Conservation (phyloP, 495 filamentous ascomycete species). For the Delitschia confertaspora region DNA sequence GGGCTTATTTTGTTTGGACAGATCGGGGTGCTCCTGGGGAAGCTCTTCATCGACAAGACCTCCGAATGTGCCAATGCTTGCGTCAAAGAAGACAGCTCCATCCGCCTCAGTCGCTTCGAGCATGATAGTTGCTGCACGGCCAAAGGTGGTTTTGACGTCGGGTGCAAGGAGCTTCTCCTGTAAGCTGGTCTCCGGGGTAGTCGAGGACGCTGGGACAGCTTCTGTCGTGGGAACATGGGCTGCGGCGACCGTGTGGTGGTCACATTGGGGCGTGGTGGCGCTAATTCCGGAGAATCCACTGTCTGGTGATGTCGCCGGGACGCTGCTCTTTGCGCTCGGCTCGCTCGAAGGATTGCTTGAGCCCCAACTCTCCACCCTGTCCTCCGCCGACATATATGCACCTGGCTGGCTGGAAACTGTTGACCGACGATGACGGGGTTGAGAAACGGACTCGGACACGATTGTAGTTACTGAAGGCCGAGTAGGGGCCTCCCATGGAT, state of each 20-base stretch:
- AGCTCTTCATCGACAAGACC: conserved; percentile 21
- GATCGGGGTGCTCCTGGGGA: neutral
- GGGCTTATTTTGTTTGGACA: conserved; percentile 12
- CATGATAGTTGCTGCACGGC: conserved; percentile 20
- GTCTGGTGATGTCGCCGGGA: too few relatives aligned
- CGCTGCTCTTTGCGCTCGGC: conserved; percentile 2
- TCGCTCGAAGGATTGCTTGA: too few relatives aligned
- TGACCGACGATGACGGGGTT: too few relatives aligned
- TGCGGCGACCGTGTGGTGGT: too few relatives aligned
- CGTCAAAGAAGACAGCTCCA: conserved; percentile 23
- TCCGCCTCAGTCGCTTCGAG: conserved; percentile 20
- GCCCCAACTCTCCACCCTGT: too few relatives aligned
- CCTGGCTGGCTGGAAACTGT: too few relatives aligned
- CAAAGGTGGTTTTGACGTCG: conserved; percentile 17
- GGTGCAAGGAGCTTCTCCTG: conserved; percentile 8
- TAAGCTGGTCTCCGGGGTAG: neutral
- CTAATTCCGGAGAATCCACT: too few relatives aligned
- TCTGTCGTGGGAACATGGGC: neutral
- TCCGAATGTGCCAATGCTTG: conserved; percentile 23
- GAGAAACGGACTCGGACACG: too few relatives aligned
- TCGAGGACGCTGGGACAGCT: neutral
- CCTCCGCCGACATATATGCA: too few relatives aligned
- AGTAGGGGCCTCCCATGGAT: conserved; percentile 5
- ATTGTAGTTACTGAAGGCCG: neutral
- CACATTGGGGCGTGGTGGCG: too few relatives aligned